Conservation (phyloP, 2,329 filamentous ascomycete genomes). For the Alternaria novae-zelandiae region DNA sequence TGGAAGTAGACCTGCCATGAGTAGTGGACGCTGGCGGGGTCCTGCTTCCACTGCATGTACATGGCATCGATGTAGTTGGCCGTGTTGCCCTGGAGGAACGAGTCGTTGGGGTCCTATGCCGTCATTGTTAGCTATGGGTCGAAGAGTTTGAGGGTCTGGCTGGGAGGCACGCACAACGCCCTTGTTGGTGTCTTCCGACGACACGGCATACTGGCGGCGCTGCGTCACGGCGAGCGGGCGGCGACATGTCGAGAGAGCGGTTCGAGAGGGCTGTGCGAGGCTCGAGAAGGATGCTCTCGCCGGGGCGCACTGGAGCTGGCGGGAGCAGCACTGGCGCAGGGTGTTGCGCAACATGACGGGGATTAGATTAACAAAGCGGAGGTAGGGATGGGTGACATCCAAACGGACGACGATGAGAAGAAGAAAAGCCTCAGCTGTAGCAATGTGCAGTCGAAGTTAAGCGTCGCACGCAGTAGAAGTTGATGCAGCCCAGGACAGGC, state of each 20-base stretch:
- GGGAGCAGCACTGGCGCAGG: constrained; percentile 69
- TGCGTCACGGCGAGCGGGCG: constrained; percentile 55
- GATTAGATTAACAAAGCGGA: constrained; percentile 24
- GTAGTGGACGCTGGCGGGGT: constrained; percentile 91
- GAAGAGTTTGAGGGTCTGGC: constrained; percentile 17
- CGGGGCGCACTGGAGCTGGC: constrained; percentile 65
- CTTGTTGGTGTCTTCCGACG: constrained; percentile 64
- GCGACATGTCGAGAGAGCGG: constrained; percentile 56
- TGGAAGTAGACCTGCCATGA: constrained; percentile 99
- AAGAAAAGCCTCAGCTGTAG: constrained; percentile 26
- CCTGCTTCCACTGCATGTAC: constrained; percentile 97
- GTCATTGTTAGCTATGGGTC: constrained; percentile 34
- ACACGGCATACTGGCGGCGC: constrained; percentile 64
- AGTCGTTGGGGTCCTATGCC: constrained; percentile 81
- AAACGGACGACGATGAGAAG: constrained; percentile 32
- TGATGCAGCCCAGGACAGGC: constrained; percentile 24
- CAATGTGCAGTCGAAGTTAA: constrained; percentile 13
- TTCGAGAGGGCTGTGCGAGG: constrained; percentile 47
- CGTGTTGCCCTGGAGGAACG: constrained; percentile 94
- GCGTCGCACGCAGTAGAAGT: constrained; percentile 5
- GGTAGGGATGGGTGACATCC: constrained; percentile 37
- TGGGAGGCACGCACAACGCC: constrained; percentile 61
- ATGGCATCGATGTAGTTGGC: constrained; percentile 99
- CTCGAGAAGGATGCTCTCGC: constrained; percentile 53
- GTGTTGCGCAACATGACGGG: constrained; percentile 74